phyloP scores from a whole-genome alignment of 441 rosid genomes.

The Pelargonium citronellum region DNA sequence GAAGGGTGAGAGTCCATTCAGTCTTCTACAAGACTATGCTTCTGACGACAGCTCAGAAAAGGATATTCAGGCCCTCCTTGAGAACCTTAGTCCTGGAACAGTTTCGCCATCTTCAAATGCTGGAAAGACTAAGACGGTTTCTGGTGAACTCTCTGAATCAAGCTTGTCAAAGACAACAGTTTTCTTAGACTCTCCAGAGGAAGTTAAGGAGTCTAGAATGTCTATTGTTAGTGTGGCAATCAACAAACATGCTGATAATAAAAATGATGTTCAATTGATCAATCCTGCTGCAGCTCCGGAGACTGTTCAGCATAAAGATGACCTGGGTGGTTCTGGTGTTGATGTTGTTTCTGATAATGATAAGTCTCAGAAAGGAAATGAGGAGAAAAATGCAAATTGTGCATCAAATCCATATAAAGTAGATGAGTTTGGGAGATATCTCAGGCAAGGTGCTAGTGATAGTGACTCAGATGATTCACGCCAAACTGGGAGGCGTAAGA shows the following conservation, averaged over 20 bases:
- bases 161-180: slow-evolving; percentile 12
- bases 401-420: slow-evolving; percentile 33
- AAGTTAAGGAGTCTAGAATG: slow-evolving; percentile 21
- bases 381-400: slow-evolving; percentile 23
- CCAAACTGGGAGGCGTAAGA: slow-evolving; percentile 26
- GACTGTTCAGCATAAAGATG: slow-evolving; percentile 21
- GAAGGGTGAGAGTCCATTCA: slow-evolving; percentile 38
- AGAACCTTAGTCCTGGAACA: slow-evolving; percentile 14
- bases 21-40: slow-evolving; percentile 42
- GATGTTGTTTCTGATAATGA: slow-evolving; percentile 16
- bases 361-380: slow-evolving; percentile 26
- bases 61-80: slow-evolving; percentile 18
- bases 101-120: slow-evolving; percentile 18
- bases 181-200: slow-evolving; percentile 16
- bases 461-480: slow-evolving; percentile 51
- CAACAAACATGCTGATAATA: slow-evolving; percentile 19
- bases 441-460: slow-evolving; percentile 48
- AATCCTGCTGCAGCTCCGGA: slow-evolving; percentile 22
- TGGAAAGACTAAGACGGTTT: slow-evolving; percentile 20
- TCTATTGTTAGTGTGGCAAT: slow-evolving; percentile 20
- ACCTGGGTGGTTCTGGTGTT: slow-evolving; percentile 17
- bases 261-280: slow-evolving; percentile 17
- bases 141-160: slow-evolving; percentile 19
- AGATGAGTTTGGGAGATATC: slow-evolving; percentile 56
- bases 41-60: slow-evolving; percentile 43